A percentile compares a stretch with the other conserved stretches of the same genome.
These are phyloP conservation scores for Ceraceosorus guamensis DNA, from an alignment of 1,284 basidiomycete species.

Conservation along the genomic window DNA sequence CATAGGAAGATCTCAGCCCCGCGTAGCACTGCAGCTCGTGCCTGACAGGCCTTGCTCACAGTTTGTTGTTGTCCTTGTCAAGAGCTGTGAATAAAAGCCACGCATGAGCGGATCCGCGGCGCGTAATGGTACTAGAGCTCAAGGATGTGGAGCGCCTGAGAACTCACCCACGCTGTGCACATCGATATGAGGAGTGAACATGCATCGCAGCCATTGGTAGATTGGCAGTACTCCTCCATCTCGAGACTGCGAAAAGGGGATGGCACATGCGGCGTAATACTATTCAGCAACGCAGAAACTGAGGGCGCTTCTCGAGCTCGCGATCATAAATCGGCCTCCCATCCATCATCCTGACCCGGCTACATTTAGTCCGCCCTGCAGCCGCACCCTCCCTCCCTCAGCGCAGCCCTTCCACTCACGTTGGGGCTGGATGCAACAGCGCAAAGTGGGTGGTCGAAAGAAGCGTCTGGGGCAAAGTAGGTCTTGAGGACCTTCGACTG, in stretches of 20 bases:
- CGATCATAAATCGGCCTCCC: too few relatives aligned
- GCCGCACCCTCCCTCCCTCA: too few relatives aligned
- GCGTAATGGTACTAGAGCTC: too few relatives aligned
- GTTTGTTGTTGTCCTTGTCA: constrained; percentile 22
- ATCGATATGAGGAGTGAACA: constrained; percentile 35
- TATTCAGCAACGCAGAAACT: too few relatives aligned
- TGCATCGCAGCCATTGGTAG: constrained; percentile 41
- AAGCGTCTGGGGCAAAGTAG: constrained; percentile 39
- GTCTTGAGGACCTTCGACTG: constrained; percentile 34
- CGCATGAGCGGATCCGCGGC: too few relatives aligned
- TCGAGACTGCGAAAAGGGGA: constrained; percentile 18
- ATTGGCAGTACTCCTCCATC: constrained; percentile 42
- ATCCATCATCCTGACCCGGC: too few relatives aligned
- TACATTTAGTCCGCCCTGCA: too few relatives aligned
- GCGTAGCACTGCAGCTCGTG: background rate
- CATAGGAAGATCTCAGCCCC: background rate
- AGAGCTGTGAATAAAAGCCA: constrained; percentile 20
- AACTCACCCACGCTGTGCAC: constrained; percentile 36
- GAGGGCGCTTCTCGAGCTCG: too few relatives aligned
- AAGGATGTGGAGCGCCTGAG: too few relatives aligned
- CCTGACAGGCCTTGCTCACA: constrained; percentile 9
- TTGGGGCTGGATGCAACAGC: constrained; percentile 28
- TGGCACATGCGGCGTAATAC: too few relatives aligned
- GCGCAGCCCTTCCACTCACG: constrained; percentile 14
- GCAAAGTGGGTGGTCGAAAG: constrained; percentile 44